Conservation (phyloP, 208 protist species). For the Leishmania aethiopica region DNA sequence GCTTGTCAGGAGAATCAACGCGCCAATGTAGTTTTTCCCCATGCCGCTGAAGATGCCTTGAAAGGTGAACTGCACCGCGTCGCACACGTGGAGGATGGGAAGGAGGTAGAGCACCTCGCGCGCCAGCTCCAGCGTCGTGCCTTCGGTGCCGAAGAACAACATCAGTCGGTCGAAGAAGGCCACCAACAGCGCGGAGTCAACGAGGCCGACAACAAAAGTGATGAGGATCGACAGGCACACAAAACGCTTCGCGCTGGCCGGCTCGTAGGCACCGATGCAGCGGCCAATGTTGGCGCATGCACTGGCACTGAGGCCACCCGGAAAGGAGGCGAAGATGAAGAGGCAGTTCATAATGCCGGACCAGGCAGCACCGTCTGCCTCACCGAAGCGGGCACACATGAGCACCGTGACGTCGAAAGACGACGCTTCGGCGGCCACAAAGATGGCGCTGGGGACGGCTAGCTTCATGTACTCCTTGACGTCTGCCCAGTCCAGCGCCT, state of each 20-base stretch:
- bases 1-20: constrained; percentile 68
- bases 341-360: constrained; percentile 83
- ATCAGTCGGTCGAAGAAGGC: constrained; percentile 69
- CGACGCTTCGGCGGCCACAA: constrained; percentile 86
- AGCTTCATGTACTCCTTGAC: constrained; percentile 83
- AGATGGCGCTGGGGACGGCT: constrained; percentile 80
- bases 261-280: constrained; percentile 72
- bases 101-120: constrained; percentile 57
- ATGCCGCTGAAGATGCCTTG: constrained; percentile 88
- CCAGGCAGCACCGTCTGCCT: constrained; percentile 71
- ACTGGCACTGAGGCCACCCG: constrained; percentile 74
- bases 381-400: constrained; percentile 65
- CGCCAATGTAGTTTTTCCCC: constrained; percentile 80
- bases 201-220: constrained; percentile 39
- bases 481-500: constrained; percentile 67
- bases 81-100: constrained; percentile 75
- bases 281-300: constrained; percentile 82
- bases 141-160: constrained; percentile 69
- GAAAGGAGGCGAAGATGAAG: constrained; percentile 72
- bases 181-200: constrained; percentile 61
- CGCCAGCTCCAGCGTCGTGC: constrained; percentile 55
- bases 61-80: constrained; percentile 83
- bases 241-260: constrained; percentile 60
- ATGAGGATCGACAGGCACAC: constrained; percentile 51
- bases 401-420: constrained; percentile 85